Percentiles rank a stretch among this genome's conserved stretches.
Evolutionary conservation across 106 monocot genomes (phyloP).

Genomic region (Acorus calamus): DNA sequence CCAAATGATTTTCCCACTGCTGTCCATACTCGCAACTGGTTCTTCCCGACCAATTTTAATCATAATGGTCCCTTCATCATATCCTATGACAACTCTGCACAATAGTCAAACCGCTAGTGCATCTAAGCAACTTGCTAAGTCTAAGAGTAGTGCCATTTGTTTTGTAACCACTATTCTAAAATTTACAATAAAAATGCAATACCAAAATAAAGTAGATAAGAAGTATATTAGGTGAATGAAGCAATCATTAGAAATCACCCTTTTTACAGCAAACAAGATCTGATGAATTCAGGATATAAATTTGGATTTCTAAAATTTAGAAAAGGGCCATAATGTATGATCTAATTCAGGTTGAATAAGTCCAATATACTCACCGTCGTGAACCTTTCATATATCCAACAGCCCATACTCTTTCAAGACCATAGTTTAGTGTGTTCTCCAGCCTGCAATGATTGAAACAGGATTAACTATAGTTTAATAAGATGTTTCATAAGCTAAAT

Average conservation of each 20-base stretch:
- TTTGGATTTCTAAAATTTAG: too few species aligned
- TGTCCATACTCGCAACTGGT: constrained; percentile 95
- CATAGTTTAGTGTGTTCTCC: constrained; percentile 83
- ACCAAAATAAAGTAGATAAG: too few species aligned
- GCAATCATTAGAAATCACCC: too few species aligned
- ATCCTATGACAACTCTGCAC: constrained; percentile 85
- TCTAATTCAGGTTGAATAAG: too few species aligned
- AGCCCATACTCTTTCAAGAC: constrained; percentile 86
- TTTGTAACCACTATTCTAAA: too few species aligned
- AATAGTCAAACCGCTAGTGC: not conserved
- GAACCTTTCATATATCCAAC: constrained; percentile 78
- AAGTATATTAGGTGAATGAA: too few species aligned
- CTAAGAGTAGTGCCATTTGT: not conserved
- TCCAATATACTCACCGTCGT: constrained; percentile 38
- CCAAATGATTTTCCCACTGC: constrained; percentile 96
- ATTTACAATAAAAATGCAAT: too few species aligned
- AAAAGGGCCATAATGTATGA: too few species aligned
- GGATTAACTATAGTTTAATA: not conserved
- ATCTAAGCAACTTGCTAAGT: too few species aligned
- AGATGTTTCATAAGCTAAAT: too few species aligned
- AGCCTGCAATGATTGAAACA: constrained; percentile 36
- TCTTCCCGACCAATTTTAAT: constrained; percentile 95
- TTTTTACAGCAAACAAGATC: too few species aligned
- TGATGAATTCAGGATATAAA: too few species aligned
- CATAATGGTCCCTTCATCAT: constrained; percentile 99